Evolutionary conservation across 2,329 filamentous ascomycete genomes (phyloP).

Genomic region (Phialemonium atrogriseum): DNA sequence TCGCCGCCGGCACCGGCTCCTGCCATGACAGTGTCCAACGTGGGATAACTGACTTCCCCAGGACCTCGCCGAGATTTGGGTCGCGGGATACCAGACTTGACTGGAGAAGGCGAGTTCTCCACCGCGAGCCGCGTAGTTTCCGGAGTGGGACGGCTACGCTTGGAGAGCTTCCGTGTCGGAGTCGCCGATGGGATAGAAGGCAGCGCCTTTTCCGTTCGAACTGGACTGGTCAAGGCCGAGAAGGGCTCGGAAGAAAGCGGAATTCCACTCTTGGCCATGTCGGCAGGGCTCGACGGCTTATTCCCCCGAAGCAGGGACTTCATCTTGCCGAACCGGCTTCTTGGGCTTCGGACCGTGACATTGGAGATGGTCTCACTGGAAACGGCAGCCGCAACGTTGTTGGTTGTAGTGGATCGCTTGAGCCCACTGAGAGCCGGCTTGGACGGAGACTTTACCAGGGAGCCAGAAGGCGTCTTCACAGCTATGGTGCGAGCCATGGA

Average conservation of each 20-base stretch:
- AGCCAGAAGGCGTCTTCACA: conserved; percentile 37
- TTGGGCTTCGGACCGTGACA: conserved; percentile 33
- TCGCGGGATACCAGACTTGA: conserved; percentile 40
- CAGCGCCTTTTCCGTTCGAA: conserved; percentile 41
- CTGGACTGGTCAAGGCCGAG: no score
- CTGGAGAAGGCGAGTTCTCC: conserved; percentile 47
- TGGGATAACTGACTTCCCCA: conserved; percentile 24
- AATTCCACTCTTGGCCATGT: conserved; percentile 37
- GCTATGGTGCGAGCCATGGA: conserved; percentile 56
- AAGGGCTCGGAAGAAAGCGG: conserved; percentile 38
- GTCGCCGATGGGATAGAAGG: conserved; percentile 50
- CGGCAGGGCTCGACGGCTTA: conserved; percentile 24
- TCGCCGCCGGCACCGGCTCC: conserved; percentile 16
- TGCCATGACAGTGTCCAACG: conserved; percentile 20
- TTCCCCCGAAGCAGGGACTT: conserved; percentile 47
- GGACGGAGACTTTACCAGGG: conserved; percentile 45
- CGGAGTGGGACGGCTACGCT: conserved; percentile 75
- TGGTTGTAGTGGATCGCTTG: conserved; percentile 46
- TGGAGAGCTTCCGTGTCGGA: conserved; percentile 57
- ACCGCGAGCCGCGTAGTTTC: conserved; percentile 46
- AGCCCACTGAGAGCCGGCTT: conserved; percentile 35
- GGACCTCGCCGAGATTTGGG: conserved; percentile 15
- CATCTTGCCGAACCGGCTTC: conserved; percentile 43
- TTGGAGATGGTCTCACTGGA: conserved; percentile 15
- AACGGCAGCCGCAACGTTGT: conserved; percentile 20